Conservation (phyloP, 1,284 basidiomycete species). For the Ustanciosporium gigantosporum region DNA sequence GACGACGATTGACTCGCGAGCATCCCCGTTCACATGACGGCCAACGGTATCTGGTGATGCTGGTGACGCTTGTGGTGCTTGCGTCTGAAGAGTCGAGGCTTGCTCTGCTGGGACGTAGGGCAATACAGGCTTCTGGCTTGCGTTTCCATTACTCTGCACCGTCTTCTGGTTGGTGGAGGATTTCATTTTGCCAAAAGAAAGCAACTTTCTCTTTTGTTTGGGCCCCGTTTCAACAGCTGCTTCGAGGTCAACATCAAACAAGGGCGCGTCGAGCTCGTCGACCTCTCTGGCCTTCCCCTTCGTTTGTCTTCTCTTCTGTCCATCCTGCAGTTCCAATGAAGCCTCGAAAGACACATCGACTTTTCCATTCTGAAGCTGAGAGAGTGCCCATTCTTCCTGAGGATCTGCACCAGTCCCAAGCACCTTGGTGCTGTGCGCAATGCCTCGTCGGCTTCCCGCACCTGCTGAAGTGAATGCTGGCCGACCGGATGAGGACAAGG, state of each 20-base stretch:
- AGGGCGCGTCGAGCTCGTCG: not conserved
- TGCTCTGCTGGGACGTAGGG: not conserved
- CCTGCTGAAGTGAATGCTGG: slow-evolving; percentile 18
- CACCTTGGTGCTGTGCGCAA: slow-evolving; percentile 27
- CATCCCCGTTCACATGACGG: too few species aligned
- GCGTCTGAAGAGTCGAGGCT: too few species aligned
- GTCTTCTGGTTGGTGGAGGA: not conserved
- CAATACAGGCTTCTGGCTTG: too few species aligned
- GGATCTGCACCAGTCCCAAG: slow-evolving; percentile 18
- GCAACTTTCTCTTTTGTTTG: slow-evolving; percentile 6
- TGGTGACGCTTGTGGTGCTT: too few species aligned
- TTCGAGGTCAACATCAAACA: slow-evolving; percentile 35
- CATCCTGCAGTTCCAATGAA: not conserved
- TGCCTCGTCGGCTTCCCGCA: slow-evolving; percentile 15
- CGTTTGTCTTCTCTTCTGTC: not conserved
- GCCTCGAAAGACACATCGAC: slow-evolving; percentile 38
- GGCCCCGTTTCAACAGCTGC: slow-evolving; percentile 1
- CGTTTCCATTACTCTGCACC: not conserved
- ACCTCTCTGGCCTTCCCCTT: slow-evolving; percentile 15
- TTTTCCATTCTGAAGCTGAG: slow-evolving; percentile 24
- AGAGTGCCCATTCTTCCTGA: slow-evolving; percentile 12
- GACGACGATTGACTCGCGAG: not conserved
- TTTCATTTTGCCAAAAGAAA: slow-evolving; percentile 11
- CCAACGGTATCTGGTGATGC: not conserved
- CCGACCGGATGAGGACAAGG: too few species aligned